Conservation (phyloP, 345 rosid genomes). For the Melaleuca quinquenervia region DNA sequence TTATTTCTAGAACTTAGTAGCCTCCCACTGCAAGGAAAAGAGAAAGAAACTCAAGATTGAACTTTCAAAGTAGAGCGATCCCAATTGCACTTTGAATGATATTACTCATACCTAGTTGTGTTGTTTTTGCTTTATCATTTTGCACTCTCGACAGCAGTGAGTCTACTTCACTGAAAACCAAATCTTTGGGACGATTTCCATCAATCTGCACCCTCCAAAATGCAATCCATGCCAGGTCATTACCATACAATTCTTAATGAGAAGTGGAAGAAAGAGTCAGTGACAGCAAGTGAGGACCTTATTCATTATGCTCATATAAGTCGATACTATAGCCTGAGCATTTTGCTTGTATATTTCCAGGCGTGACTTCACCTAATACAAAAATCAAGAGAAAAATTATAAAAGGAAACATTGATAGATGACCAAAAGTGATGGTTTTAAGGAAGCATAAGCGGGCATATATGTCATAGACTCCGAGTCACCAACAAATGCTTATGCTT, state of each 20-base stretch:
- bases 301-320: slow-evolving; percentile 45
- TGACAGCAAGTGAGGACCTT: slow-evolving; percentile 30
- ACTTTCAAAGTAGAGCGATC: background rate
- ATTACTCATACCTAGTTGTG: slow-evolving; percentile 11
- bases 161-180: slow-evolving; percentile 49
- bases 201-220: slow-evolving; percentile 37
- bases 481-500: background rate
- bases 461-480: background rate
- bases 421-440: background rate
- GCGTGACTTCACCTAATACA: slow-evolving; percentile 57
- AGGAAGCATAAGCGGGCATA: background rate
- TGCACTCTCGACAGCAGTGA: slow-evolving; percentile 46
- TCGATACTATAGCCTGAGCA: slow-evolving; percentile 49
- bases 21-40: background rate
- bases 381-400: background rate
- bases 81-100: background rate
- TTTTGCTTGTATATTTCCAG: slow-evolving; percentile 74
- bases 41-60: background rate
- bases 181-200: slow-evolving; percentile 67
- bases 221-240: background rate
- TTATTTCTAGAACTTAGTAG: background rate
- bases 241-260: background rate
- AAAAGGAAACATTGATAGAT: background rate
- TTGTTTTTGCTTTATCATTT: slow-evolving; percentile 21
- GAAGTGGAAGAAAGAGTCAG: background rate